phyloP scores from a whole-genome alignment of 306 rosid species.

The Sicyos baderoa region DNA sequence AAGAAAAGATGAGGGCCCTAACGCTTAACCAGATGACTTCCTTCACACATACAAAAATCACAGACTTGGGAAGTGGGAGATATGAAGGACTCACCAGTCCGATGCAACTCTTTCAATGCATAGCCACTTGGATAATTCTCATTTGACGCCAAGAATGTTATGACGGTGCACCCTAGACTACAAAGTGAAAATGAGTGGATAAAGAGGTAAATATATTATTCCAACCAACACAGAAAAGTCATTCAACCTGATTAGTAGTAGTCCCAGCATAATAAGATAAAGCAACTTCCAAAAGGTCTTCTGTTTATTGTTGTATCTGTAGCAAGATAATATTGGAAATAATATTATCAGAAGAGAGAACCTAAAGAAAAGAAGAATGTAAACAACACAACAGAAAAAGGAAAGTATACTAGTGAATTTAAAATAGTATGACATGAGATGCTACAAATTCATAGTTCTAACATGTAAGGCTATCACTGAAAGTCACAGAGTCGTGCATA shows the following conservation, averaged over 20 bases:
- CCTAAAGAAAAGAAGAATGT: not conserved
- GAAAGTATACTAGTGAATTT: not conserved
- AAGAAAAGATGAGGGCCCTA: not conserved
- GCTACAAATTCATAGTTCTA: not conserved
- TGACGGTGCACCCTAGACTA: conserved; percentile 69
- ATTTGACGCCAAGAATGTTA: conserved; percentile 74
- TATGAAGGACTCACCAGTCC: conserved; percentile 36
- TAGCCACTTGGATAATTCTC: conserved; percentile 89
- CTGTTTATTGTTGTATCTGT: conserved; percentile 84
- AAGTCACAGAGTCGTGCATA: not conserved
- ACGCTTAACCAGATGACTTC: not conserved
- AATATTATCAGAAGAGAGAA: conserved; percentile 16
- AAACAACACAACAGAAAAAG: conserved; percentile 6
- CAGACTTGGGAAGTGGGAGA: not conserved
- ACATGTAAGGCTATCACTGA: not conserved
- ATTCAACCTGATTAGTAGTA: conserved; percentile 63
- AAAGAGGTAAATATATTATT: not conserved
- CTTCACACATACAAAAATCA: not conserved
- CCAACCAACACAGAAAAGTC: conserved; percentile 20
- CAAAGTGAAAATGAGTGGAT: conserved; percentile 39
- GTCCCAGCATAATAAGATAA: conserved; percentile 52
- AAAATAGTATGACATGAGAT: not conserved
- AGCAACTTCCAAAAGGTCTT: conserved; percentile 70
- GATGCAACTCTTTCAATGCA: conserved; percentile 68
- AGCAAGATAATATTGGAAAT: conserved; percentile 22